phyloP scores from a whole-genome alignment of 805 yeast genomes.

The Wickerhamomyces ciferrii region DNA sequence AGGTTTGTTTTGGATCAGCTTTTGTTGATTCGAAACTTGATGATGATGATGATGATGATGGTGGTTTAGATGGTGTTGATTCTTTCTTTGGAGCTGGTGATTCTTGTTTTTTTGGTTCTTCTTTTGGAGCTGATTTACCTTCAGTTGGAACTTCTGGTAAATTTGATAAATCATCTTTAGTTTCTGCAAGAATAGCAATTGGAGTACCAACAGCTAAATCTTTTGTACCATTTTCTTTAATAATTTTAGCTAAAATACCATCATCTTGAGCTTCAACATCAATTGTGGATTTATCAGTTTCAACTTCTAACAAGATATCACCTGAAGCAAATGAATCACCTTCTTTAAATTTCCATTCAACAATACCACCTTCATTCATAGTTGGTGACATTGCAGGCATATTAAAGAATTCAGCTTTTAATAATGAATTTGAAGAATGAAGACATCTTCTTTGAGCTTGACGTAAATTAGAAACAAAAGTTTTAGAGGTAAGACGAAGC shows the following conservation, averaged over 20 bases:
- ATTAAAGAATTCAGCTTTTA: constrained; percentile 44
- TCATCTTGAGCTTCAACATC: constrained; percentile 91
- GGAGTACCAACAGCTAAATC: constrained; percentile 83
- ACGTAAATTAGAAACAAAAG: background rate
- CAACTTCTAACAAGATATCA: constrained; percentile 77
- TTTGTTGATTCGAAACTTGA: constrained; percentile 14
- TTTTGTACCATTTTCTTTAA: constrained; percentile 63
- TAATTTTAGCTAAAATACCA: constrained; percentile 79
- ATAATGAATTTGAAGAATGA: constrained; percentile 17
- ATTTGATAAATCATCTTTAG: constrained; percentile 71
- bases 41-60: background rate
- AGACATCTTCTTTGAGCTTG: constrained; percentile 6
- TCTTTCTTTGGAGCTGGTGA: no score
- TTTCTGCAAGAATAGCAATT: constrained; percentile 86
- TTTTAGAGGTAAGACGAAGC: background rate
- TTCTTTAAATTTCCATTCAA: constrained; percentile 80
- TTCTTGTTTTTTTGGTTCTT: constrained; percentile 9
- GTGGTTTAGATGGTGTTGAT: constrained; percentile 3
- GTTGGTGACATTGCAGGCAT: constrained; percentile 99
- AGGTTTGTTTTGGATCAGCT: constrained; percentile 63
- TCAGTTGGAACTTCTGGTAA: constrained; percentile 36
- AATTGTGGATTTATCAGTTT: constrained; percentile 79
- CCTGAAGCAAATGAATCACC: constrained; percentile 77
- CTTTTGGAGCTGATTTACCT: constrained; percentile 7
- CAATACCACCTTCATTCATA: constrained; percentile 93